A percentile compares a stretch with the other conserved stretches of the same genome.
Evolutionary conservation across 108 stramenopile species (phyloP).

Genomic region (Pseudonitzschia multiseries): DNA sequence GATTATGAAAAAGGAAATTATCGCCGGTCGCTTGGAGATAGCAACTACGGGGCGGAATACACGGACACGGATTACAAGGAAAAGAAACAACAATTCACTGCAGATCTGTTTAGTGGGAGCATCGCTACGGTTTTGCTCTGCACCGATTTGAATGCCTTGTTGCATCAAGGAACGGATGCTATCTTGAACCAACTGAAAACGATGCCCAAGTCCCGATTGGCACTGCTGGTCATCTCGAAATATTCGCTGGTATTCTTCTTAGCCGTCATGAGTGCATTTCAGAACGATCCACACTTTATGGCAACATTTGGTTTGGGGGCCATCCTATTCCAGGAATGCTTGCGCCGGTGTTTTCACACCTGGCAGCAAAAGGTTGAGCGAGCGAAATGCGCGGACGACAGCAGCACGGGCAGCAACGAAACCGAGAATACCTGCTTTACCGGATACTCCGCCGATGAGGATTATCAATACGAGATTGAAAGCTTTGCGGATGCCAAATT

Average conservation of each 20-base stretch:
- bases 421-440: not conserved
- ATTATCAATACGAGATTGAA: not conserved
- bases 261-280: conserved; percentile 26
- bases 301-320: conserved; percentile 33
- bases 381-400: not conserved
- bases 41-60: not conserved
- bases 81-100: conserved; percentile 14
- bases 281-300: conserved; percentile 26
- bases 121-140: conserved; percentile 28
- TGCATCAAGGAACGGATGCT: conserved; percentile 28
- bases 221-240: conserved; percentile 16
- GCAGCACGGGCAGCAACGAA: not conserved
- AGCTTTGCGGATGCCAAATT: conserved; percentile 13
- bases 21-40: not conserved
- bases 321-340: conserved; percentile 18
- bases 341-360: not conserved
- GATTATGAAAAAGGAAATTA: conserved; percentile 16
- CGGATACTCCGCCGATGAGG: conserved; percentile 6
- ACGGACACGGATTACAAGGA: not conserved
- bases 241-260: conserved; percentile 22
- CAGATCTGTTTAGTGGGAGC: conserved; percentile 38
- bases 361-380: not conserved
- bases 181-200: not conserved
- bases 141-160: conserved; percentile 29
- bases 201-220: conserved; percentile 6